Conservation (phyloP, 257 asterid species). For the Solanum megistacrolobum region DNA sequence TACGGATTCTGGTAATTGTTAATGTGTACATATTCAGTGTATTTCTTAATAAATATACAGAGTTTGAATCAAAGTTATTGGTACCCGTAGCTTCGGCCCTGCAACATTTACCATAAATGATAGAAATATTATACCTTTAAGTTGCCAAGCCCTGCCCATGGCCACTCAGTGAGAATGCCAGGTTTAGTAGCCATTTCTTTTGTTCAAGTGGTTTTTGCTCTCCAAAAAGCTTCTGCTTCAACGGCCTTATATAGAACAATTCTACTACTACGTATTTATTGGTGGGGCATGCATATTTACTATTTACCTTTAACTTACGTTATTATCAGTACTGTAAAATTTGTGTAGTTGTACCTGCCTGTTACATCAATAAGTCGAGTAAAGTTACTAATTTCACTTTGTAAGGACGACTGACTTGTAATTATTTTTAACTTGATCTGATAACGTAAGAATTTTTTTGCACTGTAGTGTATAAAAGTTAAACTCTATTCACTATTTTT, state of each 20-base stretch:
- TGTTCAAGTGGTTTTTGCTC: not conserved
- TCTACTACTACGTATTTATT: not conserved
- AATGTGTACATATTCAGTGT: not conserved
- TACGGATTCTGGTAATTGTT: not conserved
- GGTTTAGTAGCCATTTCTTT: slow-evolving; percentile 64
- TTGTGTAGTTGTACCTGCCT: not conserved
- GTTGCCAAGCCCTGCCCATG: slow-evolving; percentile 63
- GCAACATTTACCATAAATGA: not conserved
- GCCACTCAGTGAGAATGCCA: slow-evolving; percentile 76
- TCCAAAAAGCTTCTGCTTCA: not conserved
- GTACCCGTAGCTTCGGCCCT: not conserved
- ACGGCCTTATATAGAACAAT: not conserved
- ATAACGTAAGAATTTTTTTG: not conserved
- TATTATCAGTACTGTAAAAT: not conserved
- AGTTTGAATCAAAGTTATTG: not conserved
- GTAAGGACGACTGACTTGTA: not conserved
- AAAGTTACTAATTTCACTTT: not conserved
- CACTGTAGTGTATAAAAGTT: not conserved
- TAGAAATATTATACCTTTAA: slow-evolving; percentile 41
- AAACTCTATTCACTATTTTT: not conserved
- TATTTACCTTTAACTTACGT: not conserved
- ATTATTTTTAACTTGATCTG: not conserved
- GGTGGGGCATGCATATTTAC: not conserved
- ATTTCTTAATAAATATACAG: not conserved
- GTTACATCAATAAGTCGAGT: not conserved